Evolutionary conservation across 108 stramenopile genomes (phyloP).

Genomic region (Pseudonitzschia multiseries): DNA sequence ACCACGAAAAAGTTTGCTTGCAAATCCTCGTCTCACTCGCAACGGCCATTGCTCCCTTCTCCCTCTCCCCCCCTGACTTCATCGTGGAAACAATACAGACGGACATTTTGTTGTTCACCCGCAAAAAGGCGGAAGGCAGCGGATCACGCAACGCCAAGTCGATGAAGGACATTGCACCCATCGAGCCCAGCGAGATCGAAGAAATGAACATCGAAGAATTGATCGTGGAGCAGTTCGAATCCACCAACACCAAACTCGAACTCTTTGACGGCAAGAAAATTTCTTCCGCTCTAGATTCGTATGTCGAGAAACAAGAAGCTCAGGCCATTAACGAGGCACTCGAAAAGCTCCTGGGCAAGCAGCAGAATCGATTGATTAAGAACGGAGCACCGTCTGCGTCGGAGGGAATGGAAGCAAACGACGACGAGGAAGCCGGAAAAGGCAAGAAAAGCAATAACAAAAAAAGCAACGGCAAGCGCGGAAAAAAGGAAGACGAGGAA

Average conservation of each 20-base stretch:
- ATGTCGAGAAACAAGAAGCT: conserved; percentile 73
- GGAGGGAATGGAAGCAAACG: neutral
- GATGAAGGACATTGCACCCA: conserved; percentile 42
- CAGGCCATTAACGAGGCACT: conserved; percentile 65
- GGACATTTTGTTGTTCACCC: conserved; percentile 86
- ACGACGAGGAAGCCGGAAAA: conserved; percentile 32
- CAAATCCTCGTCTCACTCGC: neutral
- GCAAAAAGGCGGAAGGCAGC: conserved; percentile 36
- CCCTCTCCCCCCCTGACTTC: neutral
- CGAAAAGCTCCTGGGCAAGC: conserved; percentile 49
- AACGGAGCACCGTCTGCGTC: conserved; percentile 11
- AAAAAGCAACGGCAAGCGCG: conserved; percentile 18
- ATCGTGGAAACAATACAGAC: conserved; percentile 19
- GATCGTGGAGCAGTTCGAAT: conserved; percentile 66
- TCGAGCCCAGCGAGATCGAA: conserved; percentile 81
- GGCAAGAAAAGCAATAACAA: conserved; percentile 11
- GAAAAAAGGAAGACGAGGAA: conserved; percentile 23
- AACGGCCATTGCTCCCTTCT: neutral
- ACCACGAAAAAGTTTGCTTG: neutral
- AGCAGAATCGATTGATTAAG: conserved; percentile 45
- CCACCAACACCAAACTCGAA: conserved; percentile 68
- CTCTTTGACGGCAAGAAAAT: conserved; percentile 65
- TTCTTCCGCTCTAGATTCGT: conserved; percentile 79
- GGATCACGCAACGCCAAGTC: neutral
- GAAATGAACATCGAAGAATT: conserved; percentile 85